Base-by-base conservation (phyloP, 208 protist genomes). In the Crithidia acanthocephali region DNA sequence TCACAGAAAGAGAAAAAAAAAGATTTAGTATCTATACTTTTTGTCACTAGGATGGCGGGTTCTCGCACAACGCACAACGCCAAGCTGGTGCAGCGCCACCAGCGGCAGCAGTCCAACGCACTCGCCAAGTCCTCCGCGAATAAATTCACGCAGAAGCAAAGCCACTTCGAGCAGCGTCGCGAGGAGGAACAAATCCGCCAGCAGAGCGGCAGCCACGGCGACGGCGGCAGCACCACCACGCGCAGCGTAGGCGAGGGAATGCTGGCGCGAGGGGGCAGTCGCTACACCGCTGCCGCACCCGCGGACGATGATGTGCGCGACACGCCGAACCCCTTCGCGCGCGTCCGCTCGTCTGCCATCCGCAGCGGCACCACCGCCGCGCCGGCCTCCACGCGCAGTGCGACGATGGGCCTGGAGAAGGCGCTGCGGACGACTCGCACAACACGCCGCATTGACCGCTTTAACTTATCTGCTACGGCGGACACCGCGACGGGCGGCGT, bases 61-160 rank as follows among this genome's bases (percentile, higher is more conserved):
- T 84, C 76, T 8, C 80, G 81, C n/a, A 64, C 81, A 18, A 47
- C 74, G 1, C 64, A 72, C 32, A 91, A 92, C 66, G 76, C 82
- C n/a, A 84, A 83, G 59, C 50, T 90, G 40, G 63, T 86, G 58
- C 76, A 85, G 65, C 52, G 64, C 44, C 76, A 86, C 56, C 80
- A 93, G 70, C 65, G 72, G 32, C 74, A 68, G 59, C 68, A 86
- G 56, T 71, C 80, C 13, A 52, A 51, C 50, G 60, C 25, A 16
- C 75, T 74, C 27, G 85, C 87, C n/a, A 81, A 84, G 57, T 45
- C 83, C 11, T 69, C 74, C 15, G 68, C 79, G 1, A 81, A 81
- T 62, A 83, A 81, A 44, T 95, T 95, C 55, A 86, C 79, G n/a
- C 58, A 84, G 27, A 86, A 87, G 65, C 91, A 95, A 58, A 93